Evolutionary conservation across 495 filamentous ascomycete genomes (phyloP), one percentile per base, ranked within the genome.

Genomic region (Hypoxylon perforatum): DNA sequence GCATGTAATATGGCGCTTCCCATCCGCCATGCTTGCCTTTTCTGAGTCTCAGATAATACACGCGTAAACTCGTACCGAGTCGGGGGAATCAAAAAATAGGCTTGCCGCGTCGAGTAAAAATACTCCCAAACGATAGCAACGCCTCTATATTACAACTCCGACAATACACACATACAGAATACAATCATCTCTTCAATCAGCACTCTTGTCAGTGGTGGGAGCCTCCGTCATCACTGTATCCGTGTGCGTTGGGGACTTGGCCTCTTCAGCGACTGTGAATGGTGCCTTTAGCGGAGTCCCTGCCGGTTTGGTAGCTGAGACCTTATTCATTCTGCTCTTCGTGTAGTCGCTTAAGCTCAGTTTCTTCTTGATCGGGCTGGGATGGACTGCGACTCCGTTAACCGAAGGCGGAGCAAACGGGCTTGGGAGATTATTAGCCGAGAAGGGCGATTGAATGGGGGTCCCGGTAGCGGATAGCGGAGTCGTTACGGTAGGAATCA

Each of bases 311-410:
- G 67, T 64, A 0, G 74, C 76, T 18, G 69, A 76, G n/a, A 77
- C 76, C 47, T 78, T 81, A 41, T 82, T 82, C 70, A 77, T 84
- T 59, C 82, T 75, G 63, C 81, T 85, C 55, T 83, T 85, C 48
- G 77, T 84, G 58, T 92, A 93, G 69, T 91, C 90, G 73, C 88
- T 88, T n/a, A 92, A 70, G 64, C 87, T 93, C 36, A 93, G 67
- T 69, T 88, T 89, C 79, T 92, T 93, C 77, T 87, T 86, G 36
- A 85, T 76, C 7, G 90, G 90, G 52, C 85, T 89, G 2, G 87
- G 84, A 15, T 79, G 79, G 12, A 82, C 81, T 0, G 76, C 73
- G 9, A 76, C 66, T 3, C 79, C 78, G 50, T 82, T 82, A 30
- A 80, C 71, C 4, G 79, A 70, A 0, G 82, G 70, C 41, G 79